These are phyloP conservation scores for Penicillium crystallinum DNA, from an alignment of 495 filamentous ascomycete species.

Conservation along the genomic window DNA sequence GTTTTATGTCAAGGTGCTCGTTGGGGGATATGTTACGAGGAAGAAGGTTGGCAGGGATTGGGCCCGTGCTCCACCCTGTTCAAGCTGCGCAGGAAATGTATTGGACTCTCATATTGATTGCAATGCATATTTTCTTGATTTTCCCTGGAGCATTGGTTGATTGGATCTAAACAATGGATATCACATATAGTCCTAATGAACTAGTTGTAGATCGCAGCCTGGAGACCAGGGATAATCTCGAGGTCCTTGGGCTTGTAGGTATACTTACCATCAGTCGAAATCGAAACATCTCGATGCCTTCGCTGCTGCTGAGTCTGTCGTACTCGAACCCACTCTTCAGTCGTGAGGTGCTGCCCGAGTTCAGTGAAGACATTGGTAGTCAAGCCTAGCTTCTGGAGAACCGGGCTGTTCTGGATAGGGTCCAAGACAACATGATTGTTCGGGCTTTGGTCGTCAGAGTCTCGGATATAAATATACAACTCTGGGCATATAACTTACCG, in stretches of 20 bases:
- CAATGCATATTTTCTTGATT: no score
- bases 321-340: slow-evolving; percentile 33
- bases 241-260: slow-evolving; percentile 38
- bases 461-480: not conserved
- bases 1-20: no score
- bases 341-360: slow-evolving; percentile 30
- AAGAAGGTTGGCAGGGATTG: no score
- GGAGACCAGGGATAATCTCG: slow-evolving; percentile 44
- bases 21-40: no score
- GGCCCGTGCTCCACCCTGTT: no score
- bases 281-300: slow-evolving; percentile 35
- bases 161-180: no score
- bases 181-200: not conserved
- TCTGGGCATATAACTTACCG: slow-evolving; percentile 11
- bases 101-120: no score
- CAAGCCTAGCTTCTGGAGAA: slow-evolving; percentile 40
- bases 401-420: slow-evolving; percentile 37
- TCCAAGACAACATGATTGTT: slow-evolving; percentile 38
- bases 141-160: no score
- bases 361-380: slow-evolving; percentile 30
- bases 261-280: slow-evolving; percentile 33
- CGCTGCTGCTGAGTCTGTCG: slow-evolving; percentile 41
- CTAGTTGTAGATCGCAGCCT: slow-evolving; percentile 43
- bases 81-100: no score
- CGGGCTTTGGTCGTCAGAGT: slow-evolving; percentile 15